Percentiles rank a stretch among this genome's conserved stretches.
These are phyloP conservation scores for Aspergillus sp. DNA, from an alignment of 2,329 filamentous ascomycete genomes.

Conservation along the genomic window DNA sequence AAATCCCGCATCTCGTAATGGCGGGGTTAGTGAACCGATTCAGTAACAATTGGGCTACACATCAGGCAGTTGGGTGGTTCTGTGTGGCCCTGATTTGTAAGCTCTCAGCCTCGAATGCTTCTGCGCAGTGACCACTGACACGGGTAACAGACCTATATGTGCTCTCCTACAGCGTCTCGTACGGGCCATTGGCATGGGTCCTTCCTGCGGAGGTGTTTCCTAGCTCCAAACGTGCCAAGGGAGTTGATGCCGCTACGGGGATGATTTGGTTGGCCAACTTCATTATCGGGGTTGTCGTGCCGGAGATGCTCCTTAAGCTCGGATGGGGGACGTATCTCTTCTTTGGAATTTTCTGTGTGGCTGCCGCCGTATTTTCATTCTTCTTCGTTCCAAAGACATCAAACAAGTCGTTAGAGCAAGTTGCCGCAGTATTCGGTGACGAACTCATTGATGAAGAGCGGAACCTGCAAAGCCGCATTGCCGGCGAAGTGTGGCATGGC, in stretches of 20 bases:
- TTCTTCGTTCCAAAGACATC: slow-evolving; percentile 23
- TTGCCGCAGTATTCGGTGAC: slow-evolving; percentile 19
- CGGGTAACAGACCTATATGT: slow-evolving; percentile 6
- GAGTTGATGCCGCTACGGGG: slow-evolving; percentile 37
- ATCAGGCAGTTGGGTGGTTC: slow-evolving; percentile 27
- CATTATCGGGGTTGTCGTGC: slow-evolving; percentile 60
- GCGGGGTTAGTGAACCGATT: slow-evolving; percentile 26
- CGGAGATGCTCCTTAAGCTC: slow-evolving; percentile 59
- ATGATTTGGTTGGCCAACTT: slow-evolving; percentile 46
- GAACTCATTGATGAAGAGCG: slow-evolving; percentile 10
- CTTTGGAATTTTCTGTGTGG: slow-evolving; percentile 54
- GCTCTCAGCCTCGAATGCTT: not conserved
- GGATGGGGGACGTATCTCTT: slow-evolving; percentile 56
- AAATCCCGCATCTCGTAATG: slow-evolving; percentile 34
- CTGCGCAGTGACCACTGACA: not conserved
- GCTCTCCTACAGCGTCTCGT: slow-evolving; percentile 25
- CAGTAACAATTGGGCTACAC: slow-evolving; percentile 24
- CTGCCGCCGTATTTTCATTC: slow-evolving; percentile 33
- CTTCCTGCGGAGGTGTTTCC: slow-evolving; percentile 43
- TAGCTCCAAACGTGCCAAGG: slow-evolving; percentile 39
- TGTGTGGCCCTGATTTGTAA: slow-evolving; percentile 22
- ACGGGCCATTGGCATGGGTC: slow-evolving; percentile 40
- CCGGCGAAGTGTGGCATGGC: not conserved
- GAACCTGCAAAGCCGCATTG: not conserved
- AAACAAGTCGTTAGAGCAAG: slow-evolving; percentile 19